phyloP scores from a whole-genome alignment of 352 stramenopile species.

The Phytophthora idaei region DNA sequence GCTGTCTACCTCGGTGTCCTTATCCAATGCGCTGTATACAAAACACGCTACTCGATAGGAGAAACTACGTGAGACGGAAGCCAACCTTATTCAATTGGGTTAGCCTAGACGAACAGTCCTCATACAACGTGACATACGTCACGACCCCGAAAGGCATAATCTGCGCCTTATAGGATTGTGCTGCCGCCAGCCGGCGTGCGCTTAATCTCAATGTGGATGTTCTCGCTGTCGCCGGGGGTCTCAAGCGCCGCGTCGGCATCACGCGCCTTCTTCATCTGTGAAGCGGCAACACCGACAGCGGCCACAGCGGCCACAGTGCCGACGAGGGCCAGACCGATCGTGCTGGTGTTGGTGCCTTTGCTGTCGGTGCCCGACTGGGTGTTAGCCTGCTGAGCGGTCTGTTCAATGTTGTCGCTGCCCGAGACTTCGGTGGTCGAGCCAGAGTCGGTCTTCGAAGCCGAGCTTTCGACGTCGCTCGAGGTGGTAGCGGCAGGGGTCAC shows the following conservation, averaged over 20 bases:
- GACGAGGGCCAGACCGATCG: conserved; percentile 2
- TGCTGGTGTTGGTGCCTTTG: not conserved
- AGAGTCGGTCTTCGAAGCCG: conserved; percentile 9
- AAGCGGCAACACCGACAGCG: conserved; percentile 31
- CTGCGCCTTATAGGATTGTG: conserved; percentile 44
- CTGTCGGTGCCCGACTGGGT: conserved; percentile 35
- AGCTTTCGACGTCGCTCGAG: conserved; percentile 14
- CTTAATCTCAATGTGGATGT: conserved; percentile 51
- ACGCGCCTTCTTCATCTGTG: conserved; percentile 35
- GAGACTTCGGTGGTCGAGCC: conserved; percentile 19
- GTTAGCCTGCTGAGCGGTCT: conserved; percentile 33
- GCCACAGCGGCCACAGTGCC: conserved; percentile 39
- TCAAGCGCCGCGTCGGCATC: conserved; percentile 27
- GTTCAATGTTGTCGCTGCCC: conserved; percentile 24
- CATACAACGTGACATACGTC: conserved; percentile 27
- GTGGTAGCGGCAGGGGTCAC: conserved; percentile 10
- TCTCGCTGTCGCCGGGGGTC: conserved; percentile 35
- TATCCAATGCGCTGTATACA: conserved; percentile 17
- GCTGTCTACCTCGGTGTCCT: conserved; percentile 25
- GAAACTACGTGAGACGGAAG: conserved; percentile 13
- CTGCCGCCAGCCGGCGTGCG: conserved; percentile 44
- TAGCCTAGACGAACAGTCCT: conserved; percentile 34
- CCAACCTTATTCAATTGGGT: conserved; percentile 30
- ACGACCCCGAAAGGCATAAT: conserved; percentile 8
- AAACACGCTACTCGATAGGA: conserved; percentile 13